phyloP scores from a whole-genome alignment of 352 stramenopile species.

The Phytopythium litorale region DNA sequence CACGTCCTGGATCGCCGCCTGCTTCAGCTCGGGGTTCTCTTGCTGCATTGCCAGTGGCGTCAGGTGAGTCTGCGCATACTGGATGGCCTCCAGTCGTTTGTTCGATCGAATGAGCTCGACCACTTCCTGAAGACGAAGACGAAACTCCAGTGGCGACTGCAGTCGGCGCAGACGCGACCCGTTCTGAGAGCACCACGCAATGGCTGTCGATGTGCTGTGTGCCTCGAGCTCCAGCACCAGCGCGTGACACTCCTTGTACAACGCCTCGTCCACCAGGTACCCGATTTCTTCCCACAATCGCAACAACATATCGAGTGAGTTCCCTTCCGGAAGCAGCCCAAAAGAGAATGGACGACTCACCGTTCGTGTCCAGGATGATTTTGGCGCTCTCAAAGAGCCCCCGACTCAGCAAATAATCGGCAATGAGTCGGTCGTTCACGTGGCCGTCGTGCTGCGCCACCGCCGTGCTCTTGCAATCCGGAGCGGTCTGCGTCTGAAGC shows the following conservation, averaged over 20 bases:
- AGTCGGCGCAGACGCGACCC: conserved; percentile 65
- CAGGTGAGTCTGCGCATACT: conserved; percentile 60
- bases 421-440: conserved; percentile 55
- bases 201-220: conserved; percentile 42
- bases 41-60: conserved; percentile 65
- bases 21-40: conserved; percentile 44
- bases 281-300: conserved; percentile 31
- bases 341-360: conserved; percentile 8
- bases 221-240: conserved; percentile 54
- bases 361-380: conserved; percentile 61
- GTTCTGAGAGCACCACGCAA: conserved; percentile 73
- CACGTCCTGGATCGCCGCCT: conserved; percentile 56
- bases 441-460: conserved; percentile 10
- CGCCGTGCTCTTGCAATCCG: conserved; percentile 1
- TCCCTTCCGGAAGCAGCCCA: background rate
- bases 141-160: conserved; percentile 69
- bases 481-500: conserved; percentile 10
- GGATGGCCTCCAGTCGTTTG: conserved; percentile 66
- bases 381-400: conserved; percentile 62
- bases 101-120: conserved; percentile 71
- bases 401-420: conserved; percentile 69
- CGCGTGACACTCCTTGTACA: conserved; percentile 47
- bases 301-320: background rate
- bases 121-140: conserved; percentile 70
- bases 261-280: conserved; percentile 60